Evolutionary conservation across 225 moss, liverwort and hornwort genomes (phyloP), one percentile per base, ranked within the genome.

Genomic region (Polytrichum formosum): DNA sequence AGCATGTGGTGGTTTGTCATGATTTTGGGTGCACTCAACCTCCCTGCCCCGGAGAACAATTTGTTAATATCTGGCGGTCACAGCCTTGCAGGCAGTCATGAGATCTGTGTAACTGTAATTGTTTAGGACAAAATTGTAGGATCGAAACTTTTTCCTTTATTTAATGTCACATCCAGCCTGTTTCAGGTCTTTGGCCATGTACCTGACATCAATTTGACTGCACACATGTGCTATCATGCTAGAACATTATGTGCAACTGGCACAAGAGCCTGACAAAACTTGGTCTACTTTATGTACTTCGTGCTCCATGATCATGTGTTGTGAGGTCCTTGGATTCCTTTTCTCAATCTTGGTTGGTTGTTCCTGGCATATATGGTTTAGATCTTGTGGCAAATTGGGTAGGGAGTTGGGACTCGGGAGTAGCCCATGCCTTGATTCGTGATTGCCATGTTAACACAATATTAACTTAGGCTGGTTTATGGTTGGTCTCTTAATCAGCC

Each of bases 51-150:
- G 67, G 76, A 69, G 87, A 76, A 83, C 87, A 83, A 83, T 83
- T 83, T 87, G 87, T 87, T 83, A 77, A 87, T 86, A 78, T 83
- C 80, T 81, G 83, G 80, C 80, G 76, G 81, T 64, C 81, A 78
- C 73, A 76, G 77, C 86, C 86, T 76, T 77, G 29, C 62, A 78
- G 83, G 78, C 81, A 78, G 73, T 83, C 80, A 46, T 76, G 73
- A 28, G 78, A 76, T 80, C 76, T 78, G 78, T 87, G 87, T 83
- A 87, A 78, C 83, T 83, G 76, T 87, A 83, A 80, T 87, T 81
- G 87, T 78, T 62, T 71, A 79, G 62, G 53, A 63, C 23, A 61
- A 46, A 59, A 60, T 59, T 60, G 7, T 30, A 21, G 33, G 61
- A 21, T 10, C 46, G 16, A 16, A 46, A 68, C 54, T 6, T 25